Evolutionary conservation across 192 early-diverging fungal genomes (phyloP), one percentile per base, ranked within the genome.

Genomic region (Phlyctochytrium arcticum): DNA sequence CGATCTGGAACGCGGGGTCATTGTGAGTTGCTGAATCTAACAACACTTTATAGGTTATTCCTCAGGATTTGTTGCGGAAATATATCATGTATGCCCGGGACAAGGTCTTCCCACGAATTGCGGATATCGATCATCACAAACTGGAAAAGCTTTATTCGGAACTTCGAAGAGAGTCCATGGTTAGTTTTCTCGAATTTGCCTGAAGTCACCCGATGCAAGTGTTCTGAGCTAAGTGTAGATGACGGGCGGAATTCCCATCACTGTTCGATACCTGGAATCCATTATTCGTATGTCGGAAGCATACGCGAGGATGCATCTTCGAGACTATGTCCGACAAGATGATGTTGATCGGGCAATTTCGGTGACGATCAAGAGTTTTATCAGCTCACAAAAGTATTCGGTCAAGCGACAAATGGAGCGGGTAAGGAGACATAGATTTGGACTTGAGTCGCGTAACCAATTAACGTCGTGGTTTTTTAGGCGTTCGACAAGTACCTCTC

Each of bases 231-330:
- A 1, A 73, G 63, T 17, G 35, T 76, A 85, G 60, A 81, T 76
- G 83, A 36, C 81, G 78, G 70, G 75, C 72, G 33, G 89, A 33
- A 84, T 79, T 54, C 82, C 90, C 3, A 92, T 94, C 54, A 94
- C 92, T 4, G 90, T 90, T 2, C 78, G 91, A 23, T 90, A 94
- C 76, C 76, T 94, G 6, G 92, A 94, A 68, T 88, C 90, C 6
- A 78, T 94, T 65, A 77, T 93, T 35, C 74, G 88, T 10, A 80
- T 94, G 80, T 82, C 91, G 0, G 90, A 93, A 72, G 88, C 92
- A 1, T 88, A 96, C 65, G 96, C 96, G 8, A 88, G 89, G 58
- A 96, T 98, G 93, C 96, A 98, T 60, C 76, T 98, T 60, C 89
- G 93, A 33, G 91, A 93, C 67, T 86, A 88, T 59, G 94, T 95